Base-by-base conservation (phyloP, 2,329 filamentous ascomycete genomes). In the Beauveria varroae region DNA sequence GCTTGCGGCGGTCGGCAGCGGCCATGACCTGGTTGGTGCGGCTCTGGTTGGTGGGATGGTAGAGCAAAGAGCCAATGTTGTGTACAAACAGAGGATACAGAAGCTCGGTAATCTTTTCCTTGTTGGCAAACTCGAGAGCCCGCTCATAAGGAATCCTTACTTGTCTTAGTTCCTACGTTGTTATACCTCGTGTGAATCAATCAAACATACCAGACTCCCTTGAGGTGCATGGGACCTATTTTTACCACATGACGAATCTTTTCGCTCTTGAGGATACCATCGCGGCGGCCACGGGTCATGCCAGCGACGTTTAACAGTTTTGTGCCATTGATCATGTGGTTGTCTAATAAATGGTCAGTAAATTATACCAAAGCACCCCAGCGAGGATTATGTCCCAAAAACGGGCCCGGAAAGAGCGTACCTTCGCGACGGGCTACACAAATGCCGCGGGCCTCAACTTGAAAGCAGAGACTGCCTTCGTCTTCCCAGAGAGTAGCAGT, bases 321-420 rank as follows among this genome's bases (percentile, higher is more conserved):
- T 1, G 95, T 99, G 20, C 95, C 95, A 70, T 98, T 99, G 75
- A 99, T 97, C 91, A 99, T 97, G 77, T 96, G 91, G 75, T 97
- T 98, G 69, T 97, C 93, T 57, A 26, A 22, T n/a, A 14, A 20
- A 53, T 40, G 5, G 22, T 34, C 5, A 49, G 41, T 5, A 44
- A 22, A 3, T 24, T 1, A 64, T 54, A 5, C 7, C 51, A 43
- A 12, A 34, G 53, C 44, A 41, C 10, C 12, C 12, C 34, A 43
- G 26, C 12, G 16, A 22, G 18, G n/a, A 8, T 7, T 5, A 46
- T 22, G 20, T 22, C 18, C 8, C 5, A 20, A 18, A 8, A 22
- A 47, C 2, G 34, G 18, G 37, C 61, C 49, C 61, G 24, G 9
- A 18, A 44, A 18, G 44, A 12, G 70, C 79, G 67, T 76, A 95